Base-by-base conservation (phyloP, 1,284 basidiomycete genomes). In the Takashimella tepidaria region DNA sequence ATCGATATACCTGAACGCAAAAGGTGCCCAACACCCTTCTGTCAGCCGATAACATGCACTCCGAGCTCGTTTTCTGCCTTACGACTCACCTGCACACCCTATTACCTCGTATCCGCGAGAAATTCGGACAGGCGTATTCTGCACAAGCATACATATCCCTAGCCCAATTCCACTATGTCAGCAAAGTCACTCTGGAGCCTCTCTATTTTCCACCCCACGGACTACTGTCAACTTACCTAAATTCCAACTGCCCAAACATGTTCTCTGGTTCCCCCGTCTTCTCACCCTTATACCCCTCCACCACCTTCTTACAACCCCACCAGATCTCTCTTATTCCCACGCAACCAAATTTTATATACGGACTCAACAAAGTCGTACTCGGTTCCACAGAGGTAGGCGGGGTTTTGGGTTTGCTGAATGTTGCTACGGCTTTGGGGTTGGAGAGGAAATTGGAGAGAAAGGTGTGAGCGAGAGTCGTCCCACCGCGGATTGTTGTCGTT, bases 321-420 rank as follows among this genome's bases (percentile, higher is more conserved):
- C 74, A 77, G 49, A 79, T 71, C 52, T 74, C 73, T 22, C 78
- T 58, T 2, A 79, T 67, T 23, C 76, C 74, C 12, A 82, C 57
- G 51, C 78, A 79, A 21, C 80, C 80, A 56, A 82, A 81, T 56
- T 81, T 81, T 50, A 79, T 62, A 60, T 78, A 77, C 0, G 78
- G 76, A 13, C 70, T 74, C 11, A 79, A 63, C 6, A 77, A 60
- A 2, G 78, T 80, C n/a, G 77, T 77, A 40, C 64, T 58, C 2
- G 77, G 77, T 60, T 78, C 76, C 47, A 77, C 69, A 6, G 69
- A 70, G 6, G 77, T 77, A 5, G 78, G 78, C 12, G 71, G 70
- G 1, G 80, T 79, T 53, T 77, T 69, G 6, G 80, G 78, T 65
- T 82, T 82, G 23, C 77, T 75, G 64, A 82, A 81, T 16, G 69